Base-by-base conservation (phyloP, 2,329 filamentous ascomycete genomes). In the Venturia asperata region DNA sequence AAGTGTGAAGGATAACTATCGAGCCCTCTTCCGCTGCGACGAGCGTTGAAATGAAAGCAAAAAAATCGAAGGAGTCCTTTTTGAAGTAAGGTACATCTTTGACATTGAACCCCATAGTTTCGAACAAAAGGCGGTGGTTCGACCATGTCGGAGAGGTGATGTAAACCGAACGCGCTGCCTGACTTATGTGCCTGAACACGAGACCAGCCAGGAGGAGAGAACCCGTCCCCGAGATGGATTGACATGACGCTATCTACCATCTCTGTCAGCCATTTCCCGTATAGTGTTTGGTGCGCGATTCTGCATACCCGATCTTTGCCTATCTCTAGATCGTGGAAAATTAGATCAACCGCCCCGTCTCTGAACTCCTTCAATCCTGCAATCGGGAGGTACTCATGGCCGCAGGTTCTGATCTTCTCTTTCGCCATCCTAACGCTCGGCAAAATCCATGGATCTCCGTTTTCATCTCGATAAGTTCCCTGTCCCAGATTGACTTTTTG, bases 401-500 rank as follows among this genome's bases (percentile, higher is more conserved):
- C 47, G 64, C 49, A 66, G 15, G 41, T 56, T 17, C 34, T 30
- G 47, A 64, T 61, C 19, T 61, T 60, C 24, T 62, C 39, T 24
- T 64, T 62, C 67, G 73, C 74, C 68, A 74, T 67, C 66, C 68
- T 68, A 17, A 78, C 76, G 30, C 71, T 70, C 24, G 75, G 74
- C 61, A 79, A 65, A 11, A 74, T 71, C 76, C 77, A 79, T 11
- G 76, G 72, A 63, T 70, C 67, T 7, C 70, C 75, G 2, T 74
- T 68, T 56, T 78, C 71, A 47, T 76, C 73, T 62, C 76, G 73
- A 67, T 79, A 79, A n/a, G 75, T 71, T n/a, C 77, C 77, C 9
- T 71, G 69, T 6, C 74, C 73, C 24, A 80, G 69, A 63, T 70
- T 73, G n/a, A 79, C 77, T 68, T 79, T 79, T 19, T 73, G 65